Conservation (phyloP, 2,329 filamentous ascomycete species). For the Salinomyces thailandicus region DNA sequence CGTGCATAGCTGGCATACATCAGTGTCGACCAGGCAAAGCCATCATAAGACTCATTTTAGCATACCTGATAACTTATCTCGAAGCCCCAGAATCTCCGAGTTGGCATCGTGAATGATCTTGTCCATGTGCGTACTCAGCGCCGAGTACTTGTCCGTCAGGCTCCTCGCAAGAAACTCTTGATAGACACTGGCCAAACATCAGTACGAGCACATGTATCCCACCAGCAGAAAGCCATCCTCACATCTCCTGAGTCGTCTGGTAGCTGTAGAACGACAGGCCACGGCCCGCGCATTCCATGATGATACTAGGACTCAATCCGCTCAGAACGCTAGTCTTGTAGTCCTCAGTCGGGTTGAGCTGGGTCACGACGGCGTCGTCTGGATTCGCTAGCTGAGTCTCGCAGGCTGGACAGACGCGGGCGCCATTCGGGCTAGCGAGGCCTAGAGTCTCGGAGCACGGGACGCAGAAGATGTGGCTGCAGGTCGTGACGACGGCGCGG, state of each 20-base stretch:
- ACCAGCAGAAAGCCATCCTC: too few relatives aligned
- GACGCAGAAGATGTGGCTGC: conserved; percentile 82
- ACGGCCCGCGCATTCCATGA: conserved; percentile 78
- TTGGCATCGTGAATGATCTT: conserved; percentile 67
- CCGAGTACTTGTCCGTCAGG: conserved; percentile 60
- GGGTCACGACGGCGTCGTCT: conserved; percentile 63
- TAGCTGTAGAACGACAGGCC: conserved; percentile 80
- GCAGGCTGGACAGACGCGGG: conserved; percentile 66
- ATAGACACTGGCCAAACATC: conserved; percentile 59
- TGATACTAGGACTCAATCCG: conserved; percentile 66
- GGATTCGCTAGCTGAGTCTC: conserved; percentile 54
- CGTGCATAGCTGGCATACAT: conserved; percentile 35
- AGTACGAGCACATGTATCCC: too few relatives aligned
- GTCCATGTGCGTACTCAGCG: conserved; percentile 56
- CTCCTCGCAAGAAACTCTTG: conserved; percentile 65
- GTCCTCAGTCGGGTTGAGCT: conserved; percentile 71
- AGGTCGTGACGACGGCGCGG: conserved; percentile 75
- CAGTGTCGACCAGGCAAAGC: conserved; percentile 3
- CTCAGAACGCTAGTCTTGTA: conserved; percentile 82
- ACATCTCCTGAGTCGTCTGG: conserved; percentile 77
- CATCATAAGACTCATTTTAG: too few relatives aligned
- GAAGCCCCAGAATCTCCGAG: conserved; percentile 55
- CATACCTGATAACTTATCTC: conserved; percentile 55
- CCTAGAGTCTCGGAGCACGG: conserved; percentile 58
- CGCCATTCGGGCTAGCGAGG: conserved; percentile 44